Conservation (phyloP, 2,329 filamentous ascomycete genomes). For the Chrysoporthe austroafricana region DNA sequence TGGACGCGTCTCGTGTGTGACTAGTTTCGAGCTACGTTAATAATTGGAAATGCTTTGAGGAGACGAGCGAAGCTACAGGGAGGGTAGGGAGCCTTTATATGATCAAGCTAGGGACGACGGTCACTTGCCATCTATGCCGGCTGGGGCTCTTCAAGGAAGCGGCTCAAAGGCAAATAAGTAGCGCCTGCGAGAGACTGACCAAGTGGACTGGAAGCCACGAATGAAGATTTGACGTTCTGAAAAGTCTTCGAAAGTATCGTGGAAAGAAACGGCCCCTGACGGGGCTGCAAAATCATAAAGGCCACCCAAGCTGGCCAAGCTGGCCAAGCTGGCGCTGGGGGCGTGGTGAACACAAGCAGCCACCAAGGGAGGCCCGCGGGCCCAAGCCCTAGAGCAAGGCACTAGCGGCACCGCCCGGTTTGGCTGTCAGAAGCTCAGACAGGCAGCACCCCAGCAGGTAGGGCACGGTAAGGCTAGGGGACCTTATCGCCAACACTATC, state of each 20-base stretch:
- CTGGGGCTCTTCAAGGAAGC: too few species aligned
- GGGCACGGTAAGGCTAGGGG: neutral
- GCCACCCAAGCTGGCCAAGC: neutral
- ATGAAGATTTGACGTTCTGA: too few species aligned
- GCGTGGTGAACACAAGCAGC: neutral
- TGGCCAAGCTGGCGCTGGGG: neutral
- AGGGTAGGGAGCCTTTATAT: neutral
- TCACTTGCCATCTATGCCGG: too few species aligned
- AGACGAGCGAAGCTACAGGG: neutral
- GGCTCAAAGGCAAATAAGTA: too few species aligned
- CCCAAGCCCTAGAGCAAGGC: neutral
- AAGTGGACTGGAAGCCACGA: too few species aligned
- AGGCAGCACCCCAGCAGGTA: neutral
- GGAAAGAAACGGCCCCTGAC: neutral
- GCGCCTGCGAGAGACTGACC: too few species aligned
- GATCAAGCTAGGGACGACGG: too few species aligned
- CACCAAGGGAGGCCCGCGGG: neutral
- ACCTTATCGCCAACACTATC: neutral
- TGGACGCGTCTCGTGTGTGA: neutral
- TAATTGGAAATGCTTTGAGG: too few species aligned
- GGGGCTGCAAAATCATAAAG: neutral
- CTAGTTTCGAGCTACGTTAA: neutral
- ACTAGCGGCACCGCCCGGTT: neutral
- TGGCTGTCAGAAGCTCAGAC: slow-evolving; percentile 8
- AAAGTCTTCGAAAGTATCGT: neutral